A percentile compares a stretch with the other conserved stretches of the same genome.
phyloP scores from a whole-genome alignment of 2,329 filamentous ascomycete genomes.

The Aspergillus fructus region DNA sequence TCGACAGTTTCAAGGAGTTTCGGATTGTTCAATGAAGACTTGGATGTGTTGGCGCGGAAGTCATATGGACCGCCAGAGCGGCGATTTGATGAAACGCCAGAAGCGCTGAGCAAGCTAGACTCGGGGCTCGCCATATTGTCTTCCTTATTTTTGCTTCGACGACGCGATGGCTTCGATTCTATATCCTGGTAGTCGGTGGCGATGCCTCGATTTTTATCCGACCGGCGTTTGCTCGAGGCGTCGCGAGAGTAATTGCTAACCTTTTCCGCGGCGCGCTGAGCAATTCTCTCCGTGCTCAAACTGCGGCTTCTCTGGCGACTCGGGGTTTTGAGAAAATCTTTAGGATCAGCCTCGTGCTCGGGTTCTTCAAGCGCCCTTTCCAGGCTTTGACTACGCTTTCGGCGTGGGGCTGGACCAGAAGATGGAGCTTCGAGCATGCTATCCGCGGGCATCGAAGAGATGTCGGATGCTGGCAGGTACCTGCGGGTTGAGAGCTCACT shows the following conservation, averaged over 20 bases:
- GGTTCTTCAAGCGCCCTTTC: slow-evolving; percentile 37
- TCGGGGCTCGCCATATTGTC: slow-evolving; percentile 59
- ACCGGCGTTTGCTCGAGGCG: slow-evolving; percentile 42
- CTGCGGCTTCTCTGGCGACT: slow-evolving; percentile 60
- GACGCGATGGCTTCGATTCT: slow-evolving; percentile 46
- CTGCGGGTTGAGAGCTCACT: slow-evolving; percentile 65
- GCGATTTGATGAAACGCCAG: slow-evolving; percentile 54
- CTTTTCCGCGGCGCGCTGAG: slow-evolving; percentile 69
- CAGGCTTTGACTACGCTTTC: slow-evolving; percentile 52
- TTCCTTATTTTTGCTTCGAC: slow-evolving; percentile 51
- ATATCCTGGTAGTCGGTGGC: slow-evolving; percentile 48
- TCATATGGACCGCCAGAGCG: slow-evolving; percentile 59
- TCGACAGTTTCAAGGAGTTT: slow-evolving; percentile 88
- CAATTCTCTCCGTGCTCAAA: slow-evolving; percentile 65
- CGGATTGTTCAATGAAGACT: slow-evolving; percentile 86
- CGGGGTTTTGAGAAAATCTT: slow-evolving; percentile 59
- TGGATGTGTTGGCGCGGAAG: slow-evolving; percentile 58
- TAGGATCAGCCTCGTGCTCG: slow-evolving; percentile 25
- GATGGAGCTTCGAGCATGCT: slow-evolving; percentile 63
- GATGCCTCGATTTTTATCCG: slow-evolving; percentile 45
- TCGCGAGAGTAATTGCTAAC: slow-evolving; percentile 54
- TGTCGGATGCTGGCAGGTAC: slow-evolving; percentile 75
- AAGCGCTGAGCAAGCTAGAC: slow-evolving; percentile 61
- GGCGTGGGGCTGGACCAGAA: slow-evolving; percentile 43
- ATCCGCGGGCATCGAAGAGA: slow-evolving; percentile 78